Evolutionary conservation across 78 protist genomes (phyloP), one percentile per base, ranked within the genome.

Genomic region (Pigoraptor vietnamica): DNA sequence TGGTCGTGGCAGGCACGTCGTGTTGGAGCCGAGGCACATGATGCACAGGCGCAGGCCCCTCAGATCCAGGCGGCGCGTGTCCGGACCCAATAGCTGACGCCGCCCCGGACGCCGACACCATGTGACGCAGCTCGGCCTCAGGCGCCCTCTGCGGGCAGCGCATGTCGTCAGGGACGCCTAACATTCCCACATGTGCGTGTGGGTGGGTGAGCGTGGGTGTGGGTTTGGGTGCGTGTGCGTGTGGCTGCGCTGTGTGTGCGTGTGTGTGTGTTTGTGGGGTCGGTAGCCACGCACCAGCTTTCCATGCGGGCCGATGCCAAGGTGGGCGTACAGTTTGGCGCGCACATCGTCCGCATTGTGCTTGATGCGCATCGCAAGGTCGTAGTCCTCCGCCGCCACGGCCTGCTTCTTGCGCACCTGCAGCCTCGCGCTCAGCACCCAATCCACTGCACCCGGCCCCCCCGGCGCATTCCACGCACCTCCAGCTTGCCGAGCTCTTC

Each of bases 281-380:
- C 19, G 79, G 79, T 48, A 9, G 2, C 86, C 33, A 2, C 21
- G n/a, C 33, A 23, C 14, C 1, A 23, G 21, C 35, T 29, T 2
- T 81, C 86, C 86, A 32, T 81, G 2, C 33, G 86, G 14, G n/a
- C 24, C 24, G 33, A 81, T 81, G 21, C 33, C 33, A 2, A 23
- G 33, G 86, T 32, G 86, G 9, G 24, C 86, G 33, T 81, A 81
- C 36, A 81, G 1, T 81, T 81, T 32, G 35, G 36, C 14, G 35
- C 93, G 37, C 48, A 93, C 82, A 39, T 91, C 36, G 39, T 93
- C 95, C 37, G 91, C 91, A 19, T 93, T 87, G 25, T 1, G 14
- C 92, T 93, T 93, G 90, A 93, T 29, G 14, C 9, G 55, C 93
- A 90, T 93, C 21, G 95, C 95, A 0, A 36, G 34, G 90, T 93